phyloP scores from a whole-genome alignment of 2,329 filamentous ascomycete genomes.

The Sphaerulina populicola region DNA sequence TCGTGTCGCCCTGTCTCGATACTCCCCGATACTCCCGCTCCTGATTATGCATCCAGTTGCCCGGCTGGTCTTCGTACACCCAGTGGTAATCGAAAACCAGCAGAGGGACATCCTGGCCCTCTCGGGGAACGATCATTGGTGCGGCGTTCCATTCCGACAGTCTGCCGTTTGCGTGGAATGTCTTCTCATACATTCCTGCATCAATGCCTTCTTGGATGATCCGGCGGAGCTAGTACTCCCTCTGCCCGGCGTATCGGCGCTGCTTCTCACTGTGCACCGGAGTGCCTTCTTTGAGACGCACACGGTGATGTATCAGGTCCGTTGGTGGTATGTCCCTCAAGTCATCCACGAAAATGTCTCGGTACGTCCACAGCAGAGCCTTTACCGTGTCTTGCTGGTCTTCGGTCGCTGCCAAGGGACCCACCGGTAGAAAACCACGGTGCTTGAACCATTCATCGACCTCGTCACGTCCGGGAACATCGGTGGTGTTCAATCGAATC shows the following conservation, averaged over 20 bases:
- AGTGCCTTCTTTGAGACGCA: neutral
- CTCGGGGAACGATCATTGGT: neutral
- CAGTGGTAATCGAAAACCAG: neutral
- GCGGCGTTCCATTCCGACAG: neutral
- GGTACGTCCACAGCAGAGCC: neutral
- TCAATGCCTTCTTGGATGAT: neutral
- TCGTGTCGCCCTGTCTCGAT: too few relatives aligned
- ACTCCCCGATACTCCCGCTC: too few relatives aligned
- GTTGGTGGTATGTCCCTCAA: neutral
- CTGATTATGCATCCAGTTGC: neutral
- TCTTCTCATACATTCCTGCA: neutral
- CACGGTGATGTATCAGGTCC: neutral
- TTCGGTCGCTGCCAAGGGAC: neutral
- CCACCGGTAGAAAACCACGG: neutral
- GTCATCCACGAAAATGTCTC: neutral
- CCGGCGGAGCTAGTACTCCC: neutral
- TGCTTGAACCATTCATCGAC: neutral
- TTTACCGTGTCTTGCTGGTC: neutral
- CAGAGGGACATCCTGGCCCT: neutral
- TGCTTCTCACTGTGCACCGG: neutral
- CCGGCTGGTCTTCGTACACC: neutral
- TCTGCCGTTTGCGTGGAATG: neutral
- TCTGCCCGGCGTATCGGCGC: neutral
- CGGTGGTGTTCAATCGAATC: too few relatives aligned
- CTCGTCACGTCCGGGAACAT: too few relatives aligned